These are phyloP conservation scores for Middelhovenomyces tepae DNA, from an alignment of 805 yeast species.

Conservation along the genomic window DNA sequence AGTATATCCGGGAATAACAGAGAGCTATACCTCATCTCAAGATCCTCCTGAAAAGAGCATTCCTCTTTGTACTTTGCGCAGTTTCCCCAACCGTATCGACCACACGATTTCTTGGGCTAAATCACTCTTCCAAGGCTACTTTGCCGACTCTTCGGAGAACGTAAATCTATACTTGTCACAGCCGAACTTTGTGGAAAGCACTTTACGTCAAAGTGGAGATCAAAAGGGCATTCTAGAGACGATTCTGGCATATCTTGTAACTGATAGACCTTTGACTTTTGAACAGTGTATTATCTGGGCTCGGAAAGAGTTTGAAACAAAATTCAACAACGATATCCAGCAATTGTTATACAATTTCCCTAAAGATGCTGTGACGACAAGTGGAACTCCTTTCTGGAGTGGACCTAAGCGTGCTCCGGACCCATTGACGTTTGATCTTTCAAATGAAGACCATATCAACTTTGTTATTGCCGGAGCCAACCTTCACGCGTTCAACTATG, in stretches of 20 bases:
- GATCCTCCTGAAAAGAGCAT: conserved; percentile 98
- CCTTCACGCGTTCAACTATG: conserved; percentile 82
- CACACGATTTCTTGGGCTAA: conserved; percentile 99
- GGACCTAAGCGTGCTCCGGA: conserved; percentile 96
- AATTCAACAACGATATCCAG: conserved; percentile 75
- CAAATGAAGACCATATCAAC: conserved; percentile 68
- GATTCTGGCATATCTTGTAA: conserved; percentile 58
- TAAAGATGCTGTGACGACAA: conserved; percentile 78
- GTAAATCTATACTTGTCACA: conserved; percentile 86
- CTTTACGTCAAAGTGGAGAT: conserved; percentile 87
- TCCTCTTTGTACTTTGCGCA: conserved; percentile 93
- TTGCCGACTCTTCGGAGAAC: conserved; percentile 80
- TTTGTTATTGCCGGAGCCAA: conserved; percentile 87
- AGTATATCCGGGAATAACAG: conserved; percentile 86
- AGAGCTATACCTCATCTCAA: conserved; percentile 89
- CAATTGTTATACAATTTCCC: conserved; percentile 95
- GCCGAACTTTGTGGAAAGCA: conserved; percentile 85
- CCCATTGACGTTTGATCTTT: conserved; percentile 69
- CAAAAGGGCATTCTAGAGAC: conserved; percentile 78
- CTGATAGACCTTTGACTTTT: conserved; percentile 76
- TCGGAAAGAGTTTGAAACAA: conserved; percentile 74
- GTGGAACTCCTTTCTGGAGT: conserved; percentile 94
- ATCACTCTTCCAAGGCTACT: conserved; percentile 84
- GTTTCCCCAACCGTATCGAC: conserved; percentile 96
- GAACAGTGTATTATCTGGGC: conserved; percentile 97